Evolutionary conservation across 2,329 filamentous ascomycete species (phyloP).

Genomic region (Xylaria sp.): DNA sequence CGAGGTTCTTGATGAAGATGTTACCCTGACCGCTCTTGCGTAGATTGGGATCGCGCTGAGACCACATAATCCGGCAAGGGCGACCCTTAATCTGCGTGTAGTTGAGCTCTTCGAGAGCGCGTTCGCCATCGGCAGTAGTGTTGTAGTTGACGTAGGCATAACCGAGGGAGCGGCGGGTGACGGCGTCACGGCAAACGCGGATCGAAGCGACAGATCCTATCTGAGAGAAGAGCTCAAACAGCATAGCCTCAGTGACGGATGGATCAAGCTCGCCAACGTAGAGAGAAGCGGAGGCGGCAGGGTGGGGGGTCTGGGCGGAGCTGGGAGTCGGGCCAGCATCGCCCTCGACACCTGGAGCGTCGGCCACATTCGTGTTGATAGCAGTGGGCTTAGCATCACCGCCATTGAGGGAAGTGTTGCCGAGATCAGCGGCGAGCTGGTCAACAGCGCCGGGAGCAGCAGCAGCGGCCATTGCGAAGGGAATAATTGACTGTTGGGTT

Average conservation of each 20-base stretch:
- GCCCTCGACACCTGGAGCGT: conserved; percentile 58
- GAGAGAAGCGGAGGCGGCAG: conserved; percentile 94
- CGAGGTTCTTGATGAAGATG: conserved; percentile 99
- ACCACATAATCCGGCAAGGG: conserved; percentile 99
- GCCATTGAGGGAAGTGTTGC: conserved; percentile 71
- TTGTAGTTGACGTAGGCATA: conserved; percentile 99
- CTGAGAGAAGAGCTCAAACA: conserved; percentile 99
- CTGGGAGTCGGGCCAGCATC: conserved; percentile 71
- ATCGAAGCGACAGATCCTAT: conserved; percentile 99
- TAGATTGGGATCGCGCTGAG: conserved; percentile 96
- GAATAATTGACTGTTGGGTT: conserved; percentile 26
- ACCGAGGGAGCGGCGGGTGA: conserved; percentile 96
- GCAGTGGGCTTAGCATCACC: conserved; percentile 67
- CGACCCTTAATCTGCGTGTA: conserved; percentile 99
- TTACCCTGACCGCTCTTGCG: conserved; percentile 99
- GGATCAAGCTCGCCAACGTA: conserved; percentile 98
- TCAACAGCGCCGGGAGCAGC: conserved; percentile 66
- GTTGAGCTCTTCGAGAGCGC: conserved; percentile 98
- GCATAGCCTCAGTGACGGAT: conserved; percentile 98
- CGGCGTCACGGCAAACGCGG: conserved; percentile 98
- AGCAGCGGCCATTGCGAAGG: conserved; percentile 60
- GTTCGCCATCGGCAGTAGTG: conserved; percentile 93
- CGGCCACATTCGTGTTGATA: conserved; percentile 74
- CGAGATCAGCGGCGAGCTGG: conserved; percentile 79
- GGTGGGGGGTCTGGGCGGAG: conserved; percentile 71